Evolutionary conservation across 2,329 filamentous ascomycete genomes (phyloP).

Genomic region (Aspergillus neotritici): DNA sequence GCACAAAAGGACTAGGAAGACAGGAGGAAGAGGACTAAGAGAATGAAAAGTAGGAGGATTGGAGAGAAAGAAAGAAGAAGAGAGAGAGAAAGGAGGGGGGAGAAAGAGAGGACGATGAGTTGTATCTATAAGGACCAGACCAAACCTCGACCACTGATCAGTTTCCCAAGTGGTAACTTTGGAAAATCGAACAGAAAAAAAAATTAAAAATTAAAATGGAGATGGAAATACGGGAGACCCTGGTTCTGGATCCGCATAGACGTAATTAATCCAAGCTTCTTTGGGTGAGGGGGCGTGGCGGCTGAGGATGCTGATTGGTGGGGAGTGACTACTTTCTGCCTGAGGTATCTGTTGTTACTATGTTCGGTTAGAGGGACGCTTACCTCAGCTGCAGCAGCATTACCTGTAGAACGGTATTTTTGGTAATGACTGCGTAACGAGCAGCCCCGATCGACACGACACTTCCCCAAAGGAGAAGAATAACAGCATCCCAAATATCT

Average conservation of each 20-base stretch:
- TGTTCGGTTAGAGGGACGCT: not conserved
- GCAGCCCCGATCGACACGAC: conserved; percentile 11
- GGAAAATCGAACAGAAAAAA: not conserved
- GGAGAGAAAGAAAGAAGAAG: conserved; percentile 6
- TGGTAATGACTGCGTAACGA: conserved; percentile 4
- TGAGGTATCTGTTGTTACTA: not conserved
- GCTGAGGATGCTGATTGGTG: not conserved
- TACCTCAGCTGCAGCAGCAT: conserved; percentile 1
- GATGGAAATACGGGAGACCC: conserved; percentile 3
- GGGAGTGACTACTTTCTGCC: no score
- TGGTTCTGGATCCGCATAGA: not conserved
- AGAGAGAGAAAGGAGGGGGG: conserved; percentile 9
- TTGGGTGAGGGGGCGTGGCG: no score
- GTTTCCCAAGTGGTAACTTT: conserved; percentile 4
- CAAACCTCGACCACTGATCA: conserved; percentile 4
- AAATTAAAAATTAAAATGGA: not conserved
- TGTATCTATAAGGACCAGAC: conserved; percentile 8
- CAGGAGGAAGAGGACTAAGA: conserved; percentile 2
- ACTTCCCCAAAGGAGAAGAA: conserved; percentile 14
- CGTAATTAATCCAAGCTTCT: not conserved
- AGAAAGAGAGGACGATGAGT: conserved; percentile 9
- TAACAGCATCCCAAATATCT: conserved; percentile 12
- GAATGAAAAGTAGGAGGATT: conserved; percentile 5
- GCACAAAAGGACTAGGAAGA: conserved; percentile 8
- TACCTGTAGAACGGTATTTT: no score